Evolutionary conservation across 495 filamentous ascomycete genomes (phyloP), one percentile per base, ranked within the genome.

Genomic region (Penicillium macrosclerotiorum): DNA sequence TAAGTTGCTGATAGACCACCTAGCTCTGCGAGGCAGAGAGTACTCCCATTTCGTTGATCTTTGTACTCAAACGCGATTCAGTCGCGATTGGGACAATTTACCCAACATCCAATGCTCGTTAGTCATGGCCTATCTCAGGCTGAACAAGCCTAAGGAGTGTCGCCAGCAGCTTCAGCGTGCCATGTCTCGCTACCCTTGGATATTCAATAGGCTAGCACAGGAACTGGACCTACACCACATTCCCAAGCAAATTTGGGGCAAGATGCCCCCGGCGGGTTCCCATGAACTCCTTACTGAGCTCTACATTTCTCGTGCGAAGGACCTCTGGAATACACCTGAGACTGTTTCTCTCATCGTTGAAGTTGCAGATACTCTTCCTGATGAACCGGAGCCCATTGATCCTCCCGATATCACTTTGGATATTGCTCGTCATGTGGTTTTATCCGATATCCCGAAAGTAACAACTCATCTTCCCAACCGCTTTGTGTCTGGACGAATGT

Each of bases 291-390:
- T 90, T 42, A 81, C 83, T 2, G 82, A 88, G 50, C 75, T 96
- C 0, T 97, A 96, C 62, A 78, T 90, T 27, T 69, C 80, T 17
- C 80, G 84, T 23, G 79, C 88, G 3, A 93, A 91, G 57, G 89
- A 95, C 56, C 74, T 96, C 12, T 99, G 94, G 94, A 89, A 88
- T 48, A 89, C 85, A 1, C 79, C 90, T 1, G 82, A 88, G 52
- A 78, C 82, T 7, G 79, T 78, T 1, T 69, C 78, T 20, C 65
- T 96, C 4, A 75, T 98, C 1, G 75, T 85, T 19, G 83, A 90
- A 51, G 79, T 87, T 13, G 88, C 84, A 22, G 73, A 82, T 20
- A 81, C 79, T 22, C 68, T 77, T 5, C 27, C 55, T 22, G 60
- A 65, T 8, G 52, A 68, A 4, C 59, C 67, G 9, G 59, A 63